A percentile compares a stretch with the other conserved stretches of the same genome.
phyloP scores from a whole-genome alignment of 306 rosid species.

The Notholithocarpus densiflorus region DNA sequence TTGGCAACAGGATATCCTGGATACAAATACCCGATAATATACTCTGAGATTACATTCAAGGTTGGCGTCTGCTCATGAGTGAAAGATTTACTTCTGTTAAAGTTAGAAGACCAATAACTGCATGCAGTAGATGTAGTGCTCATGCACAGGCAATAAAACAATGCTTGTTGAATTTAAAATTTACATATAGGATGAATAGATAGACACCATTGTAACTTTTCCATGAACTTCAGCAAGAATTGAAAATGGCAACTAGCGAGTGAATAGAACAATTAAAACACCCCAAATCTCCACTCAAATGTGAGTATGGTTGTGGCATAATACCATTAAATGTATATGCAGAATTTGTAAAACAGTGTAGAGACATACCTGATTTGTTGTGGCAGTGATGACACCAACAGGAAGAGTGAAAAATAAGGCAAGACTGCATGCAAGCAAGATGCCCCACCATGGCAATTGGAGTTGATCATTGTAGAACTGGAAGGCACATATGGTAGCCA shows the following conservation, averaged over 20 bases:
- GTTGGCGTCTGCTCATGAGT: constrained; percentile 43
- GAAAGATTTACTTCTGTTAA: neutral
- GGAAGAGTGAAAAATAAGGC: constrained; percentile 76
- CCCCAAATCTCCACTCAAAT: neutral
- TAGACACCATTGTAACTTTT: neutral
- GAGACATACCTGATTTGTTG: constrained; percentile 66
- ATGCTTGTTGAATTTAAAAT: neutral
- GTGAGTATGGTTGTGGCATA: neutral
- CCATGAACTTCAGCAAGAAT: neutral
- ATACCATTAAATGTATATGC: neutral
- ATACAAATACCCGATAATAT: constrained; percentile 70
- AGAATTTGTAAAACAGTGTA: neutral
- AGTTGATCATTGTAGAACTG: constrained; percentile 57
- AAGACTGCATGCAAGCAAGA: constrained; percentile 62
- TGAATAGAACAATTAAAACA: neutral
- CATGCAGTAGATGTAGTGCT: neutral
- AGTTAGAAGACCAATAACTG: neutral
- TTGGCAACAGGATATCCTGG: constrained; percentile 83
- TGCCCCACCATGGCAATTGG: constrained; percentile 74
- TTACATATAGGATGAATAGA: neutral
- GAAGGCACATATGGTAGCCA: constrained; percentile 44
- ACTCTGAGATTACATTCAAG: constrained; percentile 70
- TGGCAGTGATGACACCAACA: constrained; percentile 65
- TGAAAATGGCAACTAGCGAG: neutral
- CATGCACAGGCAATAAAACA: neutral